Conservation (phyloP, 140 eudicot species). For the Cichorium intybus region DNA sequence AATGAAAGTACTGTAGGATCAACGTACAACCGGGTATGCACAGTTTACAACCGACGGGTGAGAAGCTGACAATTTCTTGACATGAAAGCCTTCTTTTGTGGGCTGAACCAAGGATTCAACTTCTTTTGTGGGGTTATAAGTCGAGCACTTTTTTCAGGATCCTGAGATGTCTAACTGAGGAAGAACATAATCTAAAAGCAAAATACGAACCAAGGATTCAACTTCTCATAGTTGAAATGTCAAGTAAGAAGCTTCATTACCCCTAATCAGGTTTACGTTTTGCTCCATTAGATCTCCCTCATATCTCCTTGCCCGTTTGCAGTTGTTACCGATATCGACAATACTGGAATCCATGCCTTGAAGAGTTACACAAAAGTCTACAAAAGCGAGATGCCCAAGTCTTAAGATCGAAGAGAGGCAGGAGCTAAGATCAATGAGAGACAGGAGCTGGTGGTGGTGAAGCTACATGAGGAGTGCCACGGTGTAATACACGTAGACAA, state of each 20-base stretch:
- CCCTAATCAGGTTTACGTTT: background rate
- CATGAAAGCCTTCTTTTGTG: background rate
- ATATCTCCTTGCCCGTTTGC: slow-evolving; percentile 6
- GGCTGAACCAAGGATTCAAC: no score
- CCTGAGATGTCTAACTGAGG: no score
- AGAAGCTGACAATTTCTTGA: background rate
- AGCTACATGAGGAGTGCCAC: no score
- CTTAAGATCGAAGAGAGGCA: no score
- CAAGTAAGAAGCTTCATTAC: slow-evolving; percentile 52
- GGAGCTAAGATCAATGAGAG: no score
- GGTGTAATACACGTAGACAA: no score
- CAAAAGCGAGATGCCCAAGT: slow-evolving; percentile 64
- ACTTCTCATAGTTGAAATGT: slow-evolving; percentile 66
- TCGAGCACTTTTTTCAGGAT: no score
- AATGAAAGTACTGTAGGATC: background rate
- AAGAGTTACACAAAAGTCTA: slow-evolving; percentile 60
- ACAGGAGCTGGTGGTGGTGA: no score
- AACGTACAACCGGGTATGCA: background rate
- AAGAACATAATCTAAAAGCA: slow-evolving; percentile 31
- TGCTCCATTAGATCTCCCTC: background rate
- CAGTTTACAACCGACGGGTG: background rate
- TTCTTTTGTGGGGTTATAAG: no score
- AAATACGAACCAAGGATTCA: slow-evolving; percentile 49
- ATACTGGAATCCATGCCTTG: slow-evolving; percentile 82
- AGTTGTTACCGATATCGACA: slow-evolving; percentile 89